phyloP scores from a whole-genome alignment of 352 stramenopile genomes.

The Phytopythium oedochilum region DNA sequence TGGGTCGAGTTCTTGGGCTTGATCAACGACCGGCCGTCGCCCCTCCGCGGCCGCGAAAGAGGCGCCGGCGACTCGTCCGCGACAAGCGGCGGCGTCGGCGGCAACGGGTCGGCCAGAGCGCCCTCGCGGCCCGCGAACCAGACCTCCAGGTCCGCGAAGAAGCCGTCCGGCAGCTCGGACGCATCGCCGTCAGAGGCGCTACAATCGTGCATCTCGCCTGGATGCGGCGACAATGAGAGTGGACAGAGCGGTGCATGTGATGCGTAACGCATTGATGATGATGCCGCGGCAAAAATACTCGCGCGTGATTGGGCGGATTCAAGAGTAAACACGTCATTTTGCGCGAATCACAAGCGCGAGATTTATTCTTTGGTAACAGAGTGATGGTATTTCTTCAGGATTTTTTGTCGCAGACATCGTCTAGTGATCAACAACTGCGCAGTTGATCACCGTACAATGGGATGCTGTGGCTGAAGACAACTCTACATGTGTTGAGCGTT shows the following conservation, averaged over 20 bases:
- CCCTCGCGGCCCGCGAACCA: not conserved
- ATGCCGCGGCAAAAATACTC: too few relatives aligned
- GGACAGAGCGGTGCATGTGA: too few relatives aligned
- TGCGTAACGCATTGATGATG: too few relatives aligned
- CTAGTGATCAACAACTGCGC: too few relatives aligned
- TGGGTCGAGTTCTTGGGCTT: conserved; percentile 6
- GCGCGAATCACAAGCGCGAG: not conserved
- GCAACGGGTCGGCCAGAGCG: not conserved
- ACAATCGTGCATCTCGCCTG: too few relatives aligned
- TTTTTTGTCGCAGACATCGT: not conserved
- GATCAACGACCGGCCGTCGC: not conserved
- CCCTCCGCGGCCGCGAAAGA: not conserved
- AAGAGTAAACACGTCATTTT: not conserved
- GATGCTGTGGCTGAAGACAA: too few relatives aligned
- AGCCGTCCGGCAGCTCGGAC: not conserved
- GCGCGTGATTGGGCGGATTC: not conserved
- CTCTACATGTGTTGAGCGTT: too few relatives aligned
- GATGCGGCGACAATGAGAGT: too few relatives aligned
- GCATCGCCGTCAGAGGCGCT: not conserved
- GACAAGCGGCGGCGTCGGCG: not conserved
- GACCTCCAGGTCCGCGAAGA: conserved; percentile 2
- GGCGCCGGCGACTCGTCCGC: not conserved
- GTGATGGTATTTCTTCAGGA: not conserved
- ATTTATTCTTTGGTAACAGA: not conserved
- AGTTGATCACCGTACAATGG: too few relatives aligned